Conservation (phyloP, 495 filamentous ascomycete species). For the Xylaria telfairii region DNA sequence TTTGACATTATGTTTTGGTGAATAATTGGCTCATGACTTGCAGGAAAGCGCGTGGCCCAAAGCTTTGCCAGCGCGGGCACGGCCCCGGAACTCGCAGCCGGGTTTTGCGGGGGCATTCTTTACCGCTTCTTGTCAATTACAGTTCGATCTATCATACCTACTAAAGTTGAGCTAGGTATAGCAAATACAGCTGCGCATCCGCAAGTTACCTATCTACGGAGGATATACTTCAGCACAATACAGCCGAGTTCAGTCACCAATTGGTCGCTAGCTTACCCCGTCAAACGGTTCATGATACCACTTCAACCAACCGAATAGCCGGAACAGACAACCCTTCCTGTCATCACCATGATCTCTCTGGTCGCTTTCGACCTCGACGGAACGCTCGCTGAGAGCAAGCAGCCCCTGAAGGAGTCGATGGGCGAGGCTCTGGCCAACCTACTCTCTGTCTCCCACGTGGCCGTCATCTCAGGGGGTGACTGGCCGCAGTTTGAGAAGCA, state of each 20-base stretch:
- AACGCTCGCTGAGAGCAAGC: slow-evolving; percentile 26
- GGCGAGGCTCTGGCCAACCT: slow-evolving; percentile 21
- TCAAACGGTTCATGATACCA: background rate
- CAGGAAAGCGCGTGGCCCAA: background rate
- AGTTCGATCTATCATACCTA: too few relatives aligned
- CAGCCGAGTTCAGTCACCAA: background rate
- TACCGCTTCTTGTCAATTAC: background rate
- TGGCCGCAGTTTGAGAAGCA: slow-evolving; percentile 29
- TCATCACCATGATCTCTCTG: slow-evolving; percentile 17
- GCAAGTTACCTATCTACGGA: background rate
- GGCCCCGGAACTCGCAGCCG: too few relatives aligned
- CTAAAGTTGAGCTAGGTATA: too few relatives aligned
- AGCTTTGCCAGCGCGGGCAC: background rate
- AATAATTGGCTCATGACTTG: background rate
- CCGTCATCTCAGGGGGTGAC: slow-evolving; percentile 28
- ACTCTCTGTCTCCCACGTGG: slow-evolving; percentile 26
- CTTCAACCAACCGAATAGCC: background rate
- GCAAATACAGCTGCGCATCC: background rate
- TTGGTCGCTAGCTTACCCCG: background rate
- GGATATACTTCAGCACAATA: background rate
- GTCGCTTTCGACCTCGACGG: slow-evolving; percentile 29
- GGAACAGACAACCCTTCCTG: background rate
- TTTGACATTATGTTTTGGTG: too few relatives aligned
- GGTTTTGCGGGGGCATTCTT: background rate
- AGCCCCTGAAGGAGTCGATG: slow-evolving; percentile 23